Evolutionary conservation across 257 asterid species (phyloP).

Genomic region (Euphrasia confusa): DNA sequence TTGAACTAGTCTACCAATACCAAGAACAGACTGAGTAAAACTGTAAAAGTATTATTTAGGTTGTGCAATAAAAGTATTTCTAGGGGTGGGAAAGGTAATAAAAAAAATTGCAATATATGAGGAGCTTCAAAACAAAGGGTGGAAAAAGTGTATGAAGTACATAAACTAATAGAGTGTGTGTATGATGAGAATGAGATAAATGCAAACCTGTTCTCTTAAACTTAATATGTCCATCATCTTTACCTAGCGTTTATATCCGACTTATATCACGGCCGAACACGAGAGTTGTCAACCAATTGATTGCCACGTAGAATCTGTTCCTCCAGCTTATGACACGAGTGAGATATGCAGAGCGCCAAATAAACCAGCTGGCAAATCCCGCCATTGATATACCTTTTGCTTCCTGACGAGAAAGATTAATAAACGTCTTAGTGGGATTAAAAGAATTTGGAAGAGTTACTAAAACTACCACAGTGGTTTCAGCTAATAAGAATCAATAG

Average conservation of each 20-base stretch:
- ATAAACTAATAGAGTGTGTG: not conserved
- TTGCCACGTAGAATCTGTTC: constrained; percentile 79
- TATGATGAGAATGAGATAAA: not conserved
- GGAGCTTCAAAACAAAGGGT: too few relatives aligned
- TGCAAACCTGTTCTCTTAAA: constrained; percentile 4
- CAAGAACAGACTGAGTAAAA: too few relatives aligned
- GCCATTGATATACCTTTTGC: constrained; percentile 72
- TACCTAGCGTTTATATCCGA: constrained; percentile 40
- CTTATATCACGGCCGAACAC: constrained; percentile 90
- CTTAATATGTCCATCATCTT: constrained; percentile 14
- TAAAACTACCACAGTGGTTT: not conserved
- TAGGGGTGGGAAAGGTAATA: not conserved
- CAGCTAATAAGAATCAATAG: not conserved
- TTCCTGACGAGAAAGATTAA: constrained; percentile 45
- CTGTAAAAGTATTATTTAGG: too few relatives aligned
- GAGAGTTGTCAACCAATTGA: constrained; percentile 82
- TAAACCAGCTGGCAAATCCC: constrained; percentile 81
- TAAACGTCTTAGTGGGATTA: not conserved
- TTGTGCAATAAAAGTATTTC: not conserved
- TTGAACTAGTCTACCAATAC: constrained; percentile 4
- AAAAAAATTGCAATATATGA: not conserved
- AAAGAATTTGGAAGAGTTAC: not conserved
- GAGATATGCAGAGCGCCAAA: constrained; percentile 95
- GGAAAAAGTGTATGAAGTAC: not conserved
- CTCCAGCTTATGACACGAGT: constrained; percentile 95